Percentiles rank a stretch among this genome's conserved stretches.
phyloP scores from a whole-genome alignment of 441 rosid species.

The Pelargonium myrrhifolium region DNA sequence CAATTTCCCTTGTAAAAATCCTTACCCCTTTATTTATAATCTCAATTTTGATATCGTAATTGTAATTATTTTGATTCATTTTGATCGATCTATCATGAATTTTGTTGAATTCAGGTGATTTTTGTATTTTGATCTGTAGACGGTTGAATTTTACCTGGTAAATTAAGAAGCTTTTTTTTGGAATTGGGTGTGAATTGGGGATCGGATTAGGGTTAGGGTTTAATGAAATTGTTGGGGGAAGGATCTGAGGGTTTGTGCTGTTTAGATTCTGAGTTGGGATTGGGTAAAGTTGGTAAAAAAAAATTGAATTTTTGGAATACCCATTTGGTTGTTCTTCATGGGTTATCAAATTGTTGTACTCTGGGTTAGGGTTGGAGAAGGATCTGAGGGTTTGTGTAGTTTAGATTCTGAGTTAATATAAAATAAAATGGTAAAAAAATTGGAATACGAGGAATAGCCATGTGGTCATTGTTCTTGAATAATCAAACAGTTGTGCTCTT shows the following conservation, averaged over 20 bases:
- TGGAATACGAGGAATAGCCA: too few species aligned
- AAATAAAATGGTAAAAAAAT: too few species aligned
- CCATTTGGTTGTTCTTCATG: too few species aligned
- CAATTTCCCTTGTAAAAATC: constrained; percentile 1
- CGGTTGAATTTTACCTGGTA: background rate
- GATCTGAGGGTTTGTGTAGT: too few species aligned
- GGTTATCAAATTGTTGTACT: too few species aligned
- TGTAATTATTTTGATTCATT: background rate
- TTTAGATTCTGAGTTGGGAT: background rate
- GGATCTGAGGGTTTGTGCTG: background rate
- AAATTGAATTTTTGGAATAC: too few species aligned
- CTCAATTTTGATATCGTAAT: background rate
- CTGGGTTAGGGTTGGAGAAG: too few species aligned
- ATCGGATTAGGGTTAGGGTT: constrained; percentile 2
- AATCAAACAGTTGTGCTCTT: too few species aligned
- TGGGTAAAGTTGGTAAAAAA: background rate
- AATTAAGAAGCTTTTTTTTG: background rate
- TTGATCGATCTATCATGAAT: background rate
- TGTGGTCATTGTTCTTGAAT: too few species aligned
- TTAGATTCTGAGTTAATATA: too few species aligned
- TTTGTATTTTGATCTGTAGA: background rate
- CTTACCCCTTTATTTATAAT: background rate
- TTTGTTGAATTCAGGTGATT: constrained; percentile 4
- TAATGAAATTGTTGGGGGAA: background rate
- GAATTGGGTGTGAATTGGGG: background rate